Evolutionary conservation across 2,329 filamentous ascomycete genomes (phyloP), one percentile per base, ranked within the genome.

Genomic region (Davidsoniella virescens): DNA sequence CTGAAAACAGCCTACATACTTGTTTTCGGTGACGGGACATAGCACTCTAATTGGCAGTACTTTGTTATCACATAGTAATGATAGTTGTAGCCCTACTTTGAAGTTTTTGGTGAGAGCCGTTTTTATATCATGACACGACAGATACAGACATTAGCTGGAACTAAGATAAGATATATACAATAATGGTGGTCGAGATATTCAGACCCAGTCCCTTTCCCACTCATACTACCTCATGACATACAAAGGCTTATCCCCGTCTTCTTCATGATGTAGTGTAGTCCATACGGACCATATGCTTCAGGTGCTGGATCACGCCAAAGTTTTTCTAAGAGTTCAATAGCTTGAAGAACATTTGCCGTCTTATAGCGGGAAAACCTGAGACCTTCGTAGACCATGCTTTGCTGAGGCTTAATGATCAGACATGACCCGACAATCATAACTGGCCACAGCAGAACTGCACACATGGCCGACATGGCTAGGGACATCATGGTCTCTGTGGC

Each of bases 321-420:
- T 38, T 50, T 53, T 37, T 53, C 51, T 12, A 53, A 20, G 4
- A 53, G 38, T 42, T 53, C 51, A 47, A 53, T 53, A 4, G 51
- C 51, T 18, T 53, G 51, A 26, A 53, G 16, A 20, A 53, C 51
- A 41, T 53, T 53, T 17, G 51, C 51, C 18, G 51, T 53, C n/a
- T 53, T 53, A 16, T 53, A 53, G 10, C 51, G 47, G 7, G 51
- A 53, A 17, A 45, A 50, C 25, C 47, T 47, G 37, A 53, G 43
- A 12, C 51, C 51, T 39, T 53, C 51, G 33, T 53, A 53, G n/a
- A 53, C 51, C 51, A 53, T 49, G 29, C 38, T 53, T 18, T 53
- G 51, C 37, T 53, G 51, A 2, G 51, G 51, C 43, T 53, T 53
- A n/a, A 53, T 50, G 29, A 53, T 53, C 47, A 53, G 44, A 18